Evolutionary conservation across 2,329 filamentous ascomycete genomes (phyloP), one percentile per base, ranked within the genome.

Genomic region (Paradendryphiella salina): DNA sequence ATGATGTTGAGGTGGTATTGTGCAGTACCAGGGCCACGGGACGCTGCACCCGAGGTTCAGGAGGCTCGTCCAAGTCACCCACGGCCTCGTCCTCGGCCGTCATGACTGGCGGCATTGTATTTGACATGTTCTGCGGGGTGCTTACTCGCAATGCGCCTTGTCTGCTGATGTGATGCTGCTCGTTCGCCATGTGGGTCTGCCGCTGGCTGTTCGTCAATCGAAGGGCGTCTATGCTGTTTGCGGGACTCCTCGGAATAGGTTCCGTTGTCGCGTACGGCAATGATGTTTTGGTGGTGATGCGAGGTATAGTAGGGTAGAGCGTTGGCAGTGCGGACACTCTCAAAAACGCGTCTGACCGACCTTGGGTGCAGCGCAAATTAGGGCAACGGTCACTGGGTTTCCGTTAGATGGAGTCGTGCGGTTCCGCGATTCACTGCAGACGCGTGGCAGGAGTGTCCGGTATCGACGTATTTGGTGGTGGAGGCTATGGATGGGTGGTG

Each of bases 41-140:
- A 80, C 75, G 40, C 69, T 70, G 43, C 74, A 79, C 72, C 77
- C 78, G 65, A 77, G 85, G 72, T 75, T 96, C 92, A 64, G 92
- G 91, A 41, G 92, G 92, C 74, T 97, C 93, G 73, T 97, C 93
- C 42, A 86, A 81, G 66, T 96, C 93, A 59, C 88, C 83, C 51
- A 80, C 76, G 61, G 85, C 72, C 49, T 96, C 91, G 52, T 85
- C 83, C 43, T 84, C 82, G 33, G 65, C 52, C 13, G 60, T 49
- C 57, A 61, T 60, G 43, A 57, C 49, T 31, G 64, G 60, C 9
- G 62, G 56, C 34, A 57, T 54, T 40, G 62, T 59, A 34, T 62
- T 64, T n/a, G 65, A 63, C 33, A 63, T 52, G 49, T 63, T 68
- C 21, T 56, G 59, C 15, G 56, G 59, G 6, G 52, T 55, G 26